These are phyloP conservation scores for Pleurotus cornucopiae DNA, from an alignment of 768 basidiomycete species.

Conservation along the genomic window DNA sequence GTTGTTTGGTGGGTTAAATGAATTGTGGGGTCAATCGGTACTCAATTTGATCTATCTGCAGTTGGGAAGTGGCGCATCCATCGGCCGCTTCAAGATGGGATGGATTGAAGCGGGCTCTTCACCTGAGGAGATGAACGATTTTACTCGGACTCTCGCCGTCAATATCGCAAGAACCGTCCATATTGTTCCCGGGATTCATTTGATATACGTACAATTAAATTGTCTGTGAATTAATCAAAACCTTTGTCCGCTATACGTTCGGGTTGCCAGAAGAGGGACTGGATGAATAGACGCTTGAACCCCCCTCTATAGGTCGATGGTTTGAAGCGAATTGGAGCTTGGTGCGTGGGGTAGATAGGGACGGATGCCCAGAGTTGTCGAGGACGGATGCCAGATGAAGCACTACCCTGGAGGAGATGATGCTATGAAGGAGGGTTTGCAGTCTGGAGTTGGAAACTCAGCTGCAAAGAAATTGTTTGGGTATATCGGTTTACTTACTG, in stretches of 20 bases:
- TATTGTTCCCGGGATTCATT: too few relatives aligned
- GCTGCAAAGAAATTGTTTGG: too few relatives aligned
- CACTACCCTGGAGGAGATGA: background rate
- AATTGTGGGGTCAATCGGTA: background rate
- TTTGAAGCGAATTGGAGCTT: background rate
- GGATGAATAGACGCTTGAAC: too few relatives aligned
- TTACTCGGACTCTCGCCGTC: too few relatives aligned
- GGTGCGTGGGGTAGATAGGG: background rate
- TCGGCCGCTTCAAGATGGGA: conserved; percentile 12
- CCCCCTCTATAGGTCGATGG: too few relatives aligned
- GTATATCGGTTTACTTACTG: background rate
- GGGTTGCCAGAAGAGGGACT: too few relatives aligned
- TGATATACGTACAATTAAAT: too few relatives aligned
- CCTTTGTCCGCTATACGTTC: too few relatives aligned
- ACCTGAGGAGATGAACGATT: conserved; percentile 3
- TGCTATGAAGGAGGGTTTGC: background rate
- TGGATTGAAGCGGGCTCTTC: conserved; percentile 10
- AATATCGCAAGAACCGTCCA: too few relatives aligned
- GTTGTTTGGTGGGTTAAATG: conserved; percentile 38
- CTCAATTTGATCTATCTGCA: conserved; percentile 3
- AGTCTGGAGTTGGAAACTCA: background rate
- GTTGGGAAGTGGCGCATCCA: conserved; percentile 15
- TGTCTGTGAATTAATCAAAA: too few relatives aligned
- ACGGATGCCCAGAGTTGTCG: background rate
- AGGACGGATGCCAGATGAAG: background rate